phyloP scores from a whole-genome alignment of 495 filamentous ascomycete genomes.

The Neurospora africana region DNA sequence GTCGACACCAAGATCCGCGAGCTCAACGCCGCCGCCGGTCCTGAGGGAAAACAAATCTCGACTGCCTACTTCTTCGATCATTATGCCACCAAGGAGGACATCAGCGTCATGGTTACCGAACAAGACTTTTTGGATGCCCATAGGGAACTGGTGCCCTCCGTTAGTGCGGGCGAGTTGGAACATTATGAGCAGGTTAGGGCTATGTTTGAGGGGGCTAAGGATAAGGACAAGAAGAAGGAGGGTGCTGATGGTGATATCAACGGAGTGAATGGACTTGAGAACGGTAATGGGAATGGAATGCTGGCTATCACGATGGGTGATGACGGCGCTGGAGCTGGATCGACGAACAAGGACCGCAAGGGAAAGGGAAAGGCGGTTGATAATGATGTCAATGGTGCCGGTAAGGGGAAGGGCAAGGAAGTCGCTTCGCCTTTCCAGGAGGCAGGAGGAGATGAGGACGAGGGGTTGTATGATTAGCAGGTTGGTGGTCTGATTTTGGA shows the following conservation, averaged over 20 bases:
- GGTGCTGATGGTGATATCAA: neutral
- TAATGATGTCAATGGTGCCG: conserved; percentile 12
- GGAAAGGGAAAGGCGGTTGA: conserved; percentile 37
- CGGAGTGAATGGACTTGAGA: neutral
- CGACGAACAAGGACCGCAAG: conserved; percentile 32
- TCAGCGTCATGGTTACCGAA: conserved; percentile 75
- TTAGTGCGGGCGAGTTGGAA: conserved; percentile 82
- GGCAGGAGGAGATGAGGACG: conserved; percentile 16
- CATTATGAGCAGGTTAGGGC: conserved; percentile 82
- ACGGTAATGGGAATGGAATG: neutral
- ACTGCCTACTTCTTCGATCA: conserved; percentile 96
- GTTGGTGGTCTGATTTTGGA: neutral
- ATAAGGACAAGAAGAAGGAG: neutral
- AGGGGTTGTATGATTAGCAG: conserved; percentile 24
- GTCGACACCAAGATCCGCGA: conserved; percentile 76
- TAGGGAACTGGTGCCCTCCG: conserved; percentile 78
- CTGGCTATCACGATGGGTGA: neutral
- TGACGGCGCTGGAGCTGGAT: conserved; percentile 11
- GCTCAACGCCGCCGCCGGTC: conserved; percentile 36
- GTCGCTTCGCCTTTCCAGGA: conserved; percentile 20
- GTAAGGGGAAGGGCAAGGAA: conserved; percentile 43
- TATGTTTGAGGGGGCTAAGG: conserved; percentile 54
- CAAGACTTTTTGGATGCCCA: conserved; percentile 76
- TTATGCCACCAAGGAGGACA: conserved; percentile 69
- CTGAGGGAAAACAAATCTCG: conserved; percentile 36